Percentiles rank a stretch among this genome's conserved stretches.
Conservation (phyloP, 257 asterid genomes). For the Avicennia marina region DNA sequence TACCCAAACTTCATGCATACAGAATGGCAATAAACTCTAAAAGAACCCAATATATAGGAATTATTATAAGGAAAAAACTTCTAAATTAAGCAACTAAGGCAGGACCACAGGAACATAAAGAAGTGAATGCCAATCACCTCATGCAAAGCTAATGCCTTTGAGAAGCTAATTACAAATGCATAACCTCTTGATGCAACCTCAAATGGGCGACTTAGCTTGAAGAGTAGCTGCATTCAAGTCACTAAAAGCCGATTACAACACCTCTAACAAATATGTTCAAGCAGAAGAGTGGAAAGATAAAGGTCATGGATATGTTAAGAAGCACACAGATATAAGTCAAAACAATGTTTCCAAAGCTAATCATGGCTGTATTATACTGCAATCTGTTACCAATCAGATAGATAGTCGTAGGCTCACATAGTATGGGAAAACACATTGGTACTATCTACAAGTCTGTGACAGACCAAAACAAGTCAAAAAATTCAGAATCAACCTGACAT, state of each 20-base stretch:
- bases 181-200: conserved; percentile 97
- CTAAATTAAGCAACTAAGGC: conserved; percentile 12
- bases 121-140: conserved; percentile 56
- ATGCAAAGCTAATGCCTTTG: conserved; percentile 71
- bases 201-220: conserved; percentile 84
- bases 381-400: conserved; percentile 11
- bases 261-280: conserved; percentile 7
- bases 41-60: conserved; percentile 21
- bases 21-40: conserved; percentile 83
- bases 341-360: too few relatives aligned
- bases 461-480: too few relatives aligned
- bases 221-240: conserved; percentile 63
- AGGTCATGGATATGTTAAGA: neutral
- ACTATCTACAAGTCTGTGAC: too few relatives aligned
- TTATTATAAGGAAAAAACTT: conserved; percentile 17
- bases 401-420: conserved; percentile 6
- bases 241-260: conserved; percentile 25
- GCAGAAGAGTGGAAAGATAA: conserved; percentile 16
- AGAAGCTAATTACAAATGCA: conserved; percentile 93
- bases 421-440: too few relatives aligned
- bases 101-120: conserved; percentile 14
- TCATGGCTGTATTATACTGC: too few relatives aligned
- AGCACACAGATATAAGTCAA: neutral
- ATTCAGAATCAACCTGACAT: conserved; percentile 27
- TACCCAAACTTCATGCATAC: conserved; percentile 99